Base-by-base conservation (phyloP, 768 basidiomycete genomes). In the Boletus huronensis region DNA sequence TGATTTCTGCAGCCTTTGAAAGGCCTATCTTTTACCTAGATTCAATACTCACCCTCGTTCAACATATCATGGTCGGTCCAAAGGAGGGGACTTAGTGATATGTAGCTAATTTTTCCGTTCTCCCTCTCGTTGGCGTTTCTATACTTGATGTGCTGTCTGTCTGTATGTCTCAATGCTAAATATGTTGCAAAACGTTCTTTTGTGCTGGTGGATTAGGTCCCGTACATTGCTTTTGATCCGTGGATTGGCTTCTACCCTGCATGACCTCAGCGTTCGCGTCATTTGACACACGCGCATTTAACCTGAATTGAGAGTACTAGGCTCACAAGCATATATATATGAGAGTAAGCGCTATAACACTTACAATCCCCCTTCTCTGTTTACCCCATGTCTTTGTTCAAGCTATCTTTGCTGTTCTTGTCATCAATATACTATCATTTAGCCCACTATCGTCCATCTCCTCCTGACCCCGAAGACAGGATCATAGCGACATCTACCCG, bases 351-450 rank as follows among this genome's bases (percentile, higher is more conserved):
- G 9, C 19, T 13, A 26, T 2, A 26, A 34, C 6, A 26, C 16
- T 1, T 5, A 10, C 8, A 5, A 14, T 2, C 0, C 11, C 50
- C 26, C 16, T 3, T 2, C 5, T 10, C 34, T 11, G 3, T 5
- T 6, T 4, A 46, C 40, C 31, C 32, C 32, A 62, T 62, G 60
- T 53, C 60, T 0, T 0, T 59, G 13, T 7, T 51, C 39, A 56
- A 62, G 9, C 6, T 62, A 0, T 26, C 53, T 6, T 25, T 63
- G 2, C 31, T 63, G 2, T 9, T 63, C 5, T 11, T 31, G 4
- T 62, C 60, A 9, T 51, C 61, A 0, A 6, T 47, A 2, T 53
- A 34, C 9, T 63, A 40, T 17, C 53, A 63, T 17, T 4, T 53
- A 6, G 53, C 45, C 25, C 44, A 58, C 7, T 13, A 17, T 0